Percentiles rank a stretch among this genome's conserved stretches.
phyloP scores from a whole-genome alignment of 2,329 filamentous ascomycete species.

The Ustulina deusta region DNA sequence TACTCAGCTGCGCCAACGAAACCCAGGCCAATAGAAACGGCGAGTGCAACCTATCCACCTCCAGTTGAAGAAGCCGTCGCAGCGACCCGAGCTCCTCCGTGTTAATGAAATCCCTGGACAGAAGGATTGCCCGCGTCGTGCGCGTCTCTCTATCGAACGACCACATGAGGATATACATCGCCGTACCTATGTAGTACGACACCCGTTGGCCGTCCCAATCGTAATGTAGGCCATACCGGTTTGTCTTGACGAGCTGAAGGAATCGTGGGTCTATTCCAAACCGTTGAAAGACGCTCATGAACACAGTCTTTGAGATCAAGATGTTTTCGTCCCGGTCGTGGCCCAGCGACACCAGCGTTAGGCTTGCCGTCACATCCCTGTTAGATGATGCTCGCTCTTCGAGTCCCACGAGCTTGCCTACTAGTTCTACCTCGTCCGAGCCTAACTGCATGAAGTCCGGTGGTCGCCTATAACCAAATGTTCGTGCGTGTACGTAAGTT shows the following conservation, averaged over 20 bases:
- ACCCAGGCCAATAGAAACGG: constrained; percentile 35
- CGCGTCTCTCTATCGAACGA: constrained; percentile 31
- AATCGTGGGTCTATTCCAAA: constrained; percentile 33
- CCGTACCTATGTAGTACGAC: constrained; percentile 36
- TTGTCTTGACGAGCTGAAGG: constrained; percentile 32
- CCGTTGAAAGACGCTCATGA: constrained; percentile 21
- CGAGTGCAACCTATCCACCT: constrained; percentile 21
- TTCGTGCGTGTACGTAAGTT: constrained; percentile 18
- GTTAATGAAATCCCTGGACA: constrained; percentile 27
- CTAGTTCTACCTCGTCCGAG: constrained; percentile 5
- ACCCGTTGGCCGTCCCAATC: constrained; percentile 26
- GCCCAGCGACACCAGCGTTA: constrained; percentile 25
- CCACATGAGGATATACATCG: constrained; percentile 36
- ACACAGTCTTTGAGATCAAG: constrained; percentile 13
- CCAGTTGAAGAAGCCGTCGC: constrained; percentile 20
- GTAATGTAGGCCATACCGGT: constrained; percentile 31
- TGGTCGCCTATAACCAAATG: neutral
- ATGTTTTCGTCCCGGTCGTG: constrained; percentile 33
- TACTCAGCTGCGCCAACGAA: constrained; percentile 30
- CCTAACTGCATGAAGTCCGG: constrained; percentile 17
- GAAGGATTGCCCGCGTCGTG: constrained; percentile 27
- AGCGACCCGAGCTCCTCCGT: constrained; percentile 23
- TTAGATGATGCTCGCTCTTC: constrained; percentile 13
- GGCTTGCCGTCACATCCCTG: constrained; percentile 23
- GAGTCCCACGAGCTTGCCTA: constrained; percentile 1